Evolutionary conservation across 1,284 basidiomycete species (phyloP).

Genomic region (Leccinum pachyderme): DNA sequence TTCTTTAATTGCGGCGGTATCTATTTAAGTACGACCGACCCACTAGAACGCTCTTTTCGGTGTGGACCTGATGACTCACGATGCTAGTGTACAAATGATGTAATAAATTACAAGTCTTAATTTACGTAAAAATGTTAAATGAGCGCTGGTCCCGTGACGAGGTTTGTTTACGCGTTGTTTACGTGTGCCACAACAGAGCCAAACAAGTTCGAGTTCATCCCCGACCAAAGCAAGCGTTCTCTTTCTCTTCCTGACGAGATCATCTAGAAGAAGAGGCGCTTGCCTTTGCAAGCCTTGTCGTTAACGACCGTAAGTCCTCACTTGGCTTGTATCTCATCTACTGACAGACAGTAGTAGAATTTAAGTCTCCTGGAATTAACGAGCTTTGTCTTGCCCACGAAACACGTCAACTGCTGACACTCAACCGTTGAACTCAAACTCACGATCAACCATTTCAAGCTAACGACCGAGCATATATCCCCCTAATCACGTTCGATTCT

Average conservation of each 20-base stretch:
- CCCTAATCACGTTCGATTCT: constrained; percentile 18
- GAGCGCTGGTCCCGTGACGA: constrained; percentile 22
- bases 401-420: constrained; percentile 12
- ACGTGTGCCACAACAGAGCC: constrained; percentile 24
- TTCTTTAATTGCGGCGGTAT: constrained; percentile 21
- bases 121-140: background rate
- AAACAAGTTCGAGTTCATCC: constrained; percentile 36
- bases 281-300: constrained; percentile 23
- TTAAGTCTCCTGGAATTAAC: no score
- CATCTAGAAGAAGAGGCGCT: constrained; percentile 11
- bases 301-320: constrained; percentile 27
- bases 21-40: background rate
- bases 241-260: constrained; percentile 22
- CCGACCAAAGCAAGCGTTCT: background rate
- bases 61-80: background rate
- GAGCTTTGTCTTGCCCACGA: constrained; percentile 21
- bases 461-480: constrained; percentile 23
- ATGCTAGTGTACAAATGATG: background rate
- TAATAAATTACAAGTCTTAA: constrained; percentile 5
- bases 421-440: constrained; percentile 16
- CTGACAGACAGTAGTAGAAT: constrained; percentile 4
- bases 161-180: constrained; percentile 35
- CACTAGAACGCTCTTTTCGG: background rate
- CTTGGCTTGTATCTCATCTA: constrained; percentile 1
- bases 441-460: constrained; percentile 20